Evolutionary conservation across 306 rosid species (phyloP), one percentile per base, ranked within the genome.

Genomic region (Hippophae rhamnoides): DNA sequence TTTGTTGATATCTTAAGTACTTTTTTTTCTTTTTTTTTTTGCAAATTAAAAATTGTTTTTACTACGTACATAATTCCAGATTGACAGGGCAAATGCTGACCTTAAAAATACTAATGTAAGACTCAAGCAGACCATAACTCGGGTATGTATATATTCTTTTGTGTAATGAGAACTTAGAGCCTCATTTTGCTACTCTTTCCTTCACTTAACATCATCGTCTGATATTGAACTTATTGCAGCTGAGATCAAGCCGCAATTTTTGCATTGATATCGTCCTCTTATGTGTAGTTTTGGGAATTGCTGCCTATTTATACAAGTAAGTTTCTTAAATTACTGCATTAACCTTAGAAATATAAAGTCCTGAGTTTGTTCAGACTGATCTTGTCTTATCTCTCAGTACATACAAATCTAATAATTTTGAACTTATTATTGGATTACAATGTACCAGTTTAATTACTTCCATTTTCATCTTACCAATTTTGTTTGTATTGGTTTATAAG

Each of bases 251-350:
- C 71, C 71, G 74, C 56, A 71, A 67, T 72, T 67, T 76, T 50
- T 76, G 81, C 77, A 43, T 67, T 8, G 81, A 71, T 7, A 64
- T 76, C 74, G 68, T 48, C 53, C 81, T 76, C 31, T 51, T 72
- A 13, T 41, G 43, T 41, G 13, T 76, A 50, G 43, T 71, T 31
- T 55, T 68, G 46, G 81, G 81, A 58, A 71, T 76, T 42, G 77
- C 81, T 11, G 77, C 81, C 47, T 76, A 76, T 46, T 64, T 76
- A 27, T 76, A 76, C 74, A 76, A 76, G 81, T 67, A 48, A 71
- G 77, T 67, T 70, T 38, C 14, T 18, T 41, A 43, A 12, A 42
- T 45, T 52, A 13, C 68, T 43, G 60, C 57, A 62, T 53, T 46
- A 41, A 57, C 14, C 27, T 47, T 23, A 9, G 13, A 41, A 31